Evolutionary conservation across 441 rosid species (phyloP), one percentile per base, ranked within the genome.

Genomic region (Croton laevigatus): DNA sequence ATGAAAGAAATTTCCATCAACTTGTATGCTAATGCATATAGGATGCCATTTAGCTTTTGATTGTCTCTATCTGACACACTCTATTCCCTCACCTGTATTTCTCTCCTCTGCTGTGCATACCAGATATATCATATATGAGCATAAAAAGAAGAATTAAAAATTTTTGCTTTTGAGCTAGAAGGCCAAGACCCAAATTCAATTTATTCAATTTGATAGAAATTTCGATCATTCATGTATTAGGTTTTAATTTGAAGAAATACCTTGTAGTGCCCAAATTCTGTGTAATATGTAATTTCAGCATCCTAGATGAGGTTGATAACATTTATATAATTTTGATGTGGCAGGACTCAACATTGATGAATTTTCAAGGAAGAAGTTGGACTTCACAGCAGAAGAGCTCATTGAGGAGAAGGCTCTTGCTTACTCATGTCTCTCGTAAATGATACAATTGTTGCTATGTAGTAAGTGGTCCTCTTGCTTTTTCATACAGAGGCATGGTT

Each of bases 351-450:
- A 72, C 3, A 85, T 91, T 37, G 96, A 94, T 78, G 96, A 86
- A 75, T 79, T 82, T 52, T 91, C 96, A 6, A 88, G 98, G 91
- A 94, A 88, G 90, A 94, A 91, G 84, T 73, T 94, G 91, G 98
- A 94, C 72, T 66, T 66, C 73, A 89, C 96, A 0, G 95, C 90
- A 60, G 90, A 84, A 46, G 96, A 91, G 80, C 88, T 94, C 0
- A 74, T 75, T 7, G 96, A 89, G 88, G 94, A 94, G 86, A 93
- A 93, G 88, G 88, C 88, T 53, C 81, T 93, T 65, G 98, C 98
- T 14, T 91, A 93, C 89, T 93, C 98, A 6, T 93, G 98, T 81
- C 91, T 93, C 69, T 71, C 91, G 20, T 91, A 79, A 79, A 75
- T 69, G 38, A 57, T 61, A 54, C 51, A 20, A 19, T 70, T 12